These are phyloP conservation scores for Ceratocystis variospora DNA, from an alignment of 2,329 filamentous ascomycete genomes.

Conservation along the genomic window DNA sequence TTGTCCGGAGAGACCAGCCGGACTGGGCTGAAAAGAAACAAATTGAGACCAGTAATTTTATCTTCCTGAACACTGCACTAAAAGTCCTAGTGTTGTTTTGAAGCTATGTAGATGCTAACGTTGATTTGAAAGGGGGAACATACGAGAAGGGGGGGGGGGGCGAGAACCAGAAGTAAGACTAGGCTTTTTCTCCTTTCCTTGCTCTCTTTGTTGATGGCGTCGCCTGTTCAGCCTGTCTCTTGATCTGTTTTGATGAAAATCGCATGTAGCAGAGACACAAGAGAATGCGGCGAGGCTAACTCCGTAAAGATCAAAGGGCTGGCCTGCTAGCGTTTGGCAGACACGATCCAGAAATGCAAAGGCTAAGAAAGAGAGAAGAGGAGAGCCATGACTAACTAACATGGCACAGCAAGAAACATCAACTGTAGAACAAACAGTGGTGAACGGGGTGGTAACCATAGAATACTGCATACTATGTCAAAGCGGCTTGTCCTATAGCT, in stretches of 20 bases:
- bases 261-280: background rate
- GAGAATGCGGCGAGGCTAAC: background rate
- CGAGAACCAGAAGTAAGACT: background rate
- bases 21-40: background rate
- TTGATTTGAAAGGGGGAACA: conserved; percentile 1
- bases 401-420: background rate
- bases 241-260: background rate
- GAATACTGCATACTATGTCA: background rate
- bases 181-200: background rate
- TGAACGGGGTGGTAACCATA: too few relatives aligned
- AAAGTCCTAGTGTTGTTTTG: background rate
- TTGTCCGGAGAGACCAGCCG: background rate
- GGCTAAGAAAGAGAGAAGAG: background rate
- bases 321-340: background rate
- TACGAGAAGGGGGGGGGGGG: background rate
- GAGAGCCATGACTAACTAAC: background rate
- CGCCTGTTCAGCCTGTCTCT: background rate
- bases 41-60: background rate
- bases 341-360: background rate
- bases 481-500: background rate
- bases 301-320: background rate
- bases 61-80: background rate
- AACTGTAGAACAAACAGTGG: background rate
- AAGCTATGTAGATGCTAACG: background rate
- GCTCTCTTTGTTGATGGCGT: background rate